Evolutionary conservation across 805 yeast species (phyloP).

Genomic region (Jamesozyma spencerorum): DNA sequence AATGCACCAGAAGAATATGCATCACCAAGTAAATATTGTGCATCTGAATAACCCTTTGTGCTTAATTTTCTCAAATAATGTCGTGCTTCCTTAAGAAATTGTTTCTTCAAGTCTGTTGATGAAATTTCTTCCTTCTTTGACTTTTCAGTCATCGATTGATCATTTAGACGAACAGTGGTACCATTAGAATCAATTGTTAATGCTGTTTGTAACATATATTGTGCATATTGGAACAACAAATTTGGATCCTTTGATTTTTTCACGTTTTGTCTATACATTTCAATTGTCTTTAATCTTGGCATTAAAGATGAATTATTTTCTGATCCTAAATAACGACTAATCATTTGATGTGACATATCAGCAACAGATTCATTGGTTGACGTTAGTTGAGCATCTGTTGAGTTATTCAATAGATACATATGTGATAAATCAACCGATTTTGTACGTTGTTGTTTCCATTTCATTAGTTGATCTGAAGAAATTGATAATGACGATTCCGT

Average conservation of each 20-base stretch:
- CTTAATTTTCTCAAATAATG: slow-evolving; percentile 59
- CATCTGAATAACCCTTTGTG: slow-evolving; percentile 76
- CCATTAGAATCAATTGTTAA: slow-evolving; percentile 40
- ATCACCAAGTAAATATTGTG: slow-evolving; percentile 89
- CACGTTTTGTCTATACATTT: slow-evolving; percentile 78
- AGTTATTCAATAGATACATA: slow-evolving; percentile 29
- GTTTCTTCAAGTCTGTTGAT: slow-evolving; percentile 37
- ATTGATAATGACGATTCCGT: background rate
- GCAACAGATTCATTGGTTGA: slow-evolving; percentile 35
- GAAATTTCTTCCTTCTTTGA: slow-evolving; percentile 5
- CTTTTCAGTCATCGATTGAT: background rate
- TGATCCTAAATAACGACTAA: slow-evolving; percentile 46
- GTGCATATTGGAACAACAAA: slow-evolving; percentile 84
- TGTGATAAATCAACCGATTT: slow-evolving; percentile 37
- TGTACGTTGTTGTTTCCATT: slow-evolving; percentile 15
- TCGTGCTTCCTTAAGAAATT: slow-evolving; percentile 69
- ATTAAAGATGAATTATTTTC: slow-evolving; percentile 40
- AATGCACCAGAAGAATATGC: slow-evolving; percentile 78
- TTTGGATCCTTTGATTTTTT: slow-evolving; percentile 77
- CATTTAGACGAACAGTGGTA: background rate
- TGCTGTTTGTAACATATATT: slow-evolving; percentile 80
- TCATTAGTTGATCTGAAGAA: slow-evolving; percentile 7
- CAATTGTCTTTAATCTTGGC: slow-evolving; percentile 76
- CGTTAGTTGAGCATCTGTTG: slow-evolving; percentile 29
- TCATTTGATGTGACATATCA: slow-evolving; percentile 43